phyloP scores from a whole-genome alignment of 2,329 filamentous ascomycete species.

The Xylaria sp. region DNA sequence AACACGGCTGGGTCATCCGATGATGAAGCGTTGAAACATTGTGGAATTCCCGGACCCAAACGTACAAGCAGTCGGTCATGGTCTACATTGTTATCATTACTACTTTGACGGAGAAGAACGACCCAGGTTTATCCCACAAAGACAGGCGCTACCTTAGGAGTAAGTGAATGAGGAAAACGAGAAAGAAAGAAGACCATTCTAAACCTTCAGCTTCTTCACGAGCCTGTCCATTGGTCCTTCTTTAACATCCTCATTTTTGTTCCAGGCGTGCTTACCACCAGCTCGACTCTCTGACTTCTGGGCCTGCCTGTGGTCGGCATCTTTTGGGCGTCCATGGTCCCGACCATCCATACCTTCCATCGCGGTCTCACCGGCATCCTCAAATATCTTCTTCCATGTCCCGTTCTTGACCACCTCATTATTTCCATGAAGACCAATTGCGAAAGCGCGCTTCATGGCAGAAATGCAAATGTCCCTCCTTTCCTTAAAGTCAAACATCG shows the following conservation, averaged over 20 bases:
- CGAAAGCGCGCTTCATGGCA: constrained; percentile 66
- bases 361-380: constrained; percentile 35
- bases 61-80: not conserved
- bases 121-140: not conserved
- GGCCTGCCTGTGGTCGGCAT: constrained; percentile 17
- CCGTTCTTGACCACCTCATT: constrained; percentile 58
- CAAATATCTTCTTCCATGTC: constrained; percentile 46
- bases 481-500: constrained; percentile 70
- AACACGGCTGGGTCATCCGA: not conserved
- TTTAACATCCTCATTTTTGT: constrained; percentile 17
- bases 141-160: not conserved
- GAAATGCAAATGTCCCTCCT: constrained; percentile 57
- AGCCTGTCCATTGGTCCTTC: constrained; percentile 33
- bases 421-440: constrained; percentile 58
- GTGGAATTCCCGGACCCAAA: not conserved
- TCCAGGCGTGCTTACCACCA: constrained; percentile 20
- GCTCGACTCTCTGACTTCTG: constrained; percentile 2
- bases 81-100: not conserved
- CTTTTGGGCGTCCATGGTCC: constrained; percentile 25
- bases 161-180: constrained; percentile 1
- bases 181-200: not conserved
- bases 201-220: constrained; percentile 29
- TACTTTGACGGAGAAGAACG: not conserved
- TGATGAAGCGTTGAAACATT: not conserved
- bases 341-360: constrained; percentile 36